Percentiles rank a stretch among this genome's conserved stretches.
Conservation (phyloP, 257 asterid genomes). For the Solanum tarapatanum region DNA sequence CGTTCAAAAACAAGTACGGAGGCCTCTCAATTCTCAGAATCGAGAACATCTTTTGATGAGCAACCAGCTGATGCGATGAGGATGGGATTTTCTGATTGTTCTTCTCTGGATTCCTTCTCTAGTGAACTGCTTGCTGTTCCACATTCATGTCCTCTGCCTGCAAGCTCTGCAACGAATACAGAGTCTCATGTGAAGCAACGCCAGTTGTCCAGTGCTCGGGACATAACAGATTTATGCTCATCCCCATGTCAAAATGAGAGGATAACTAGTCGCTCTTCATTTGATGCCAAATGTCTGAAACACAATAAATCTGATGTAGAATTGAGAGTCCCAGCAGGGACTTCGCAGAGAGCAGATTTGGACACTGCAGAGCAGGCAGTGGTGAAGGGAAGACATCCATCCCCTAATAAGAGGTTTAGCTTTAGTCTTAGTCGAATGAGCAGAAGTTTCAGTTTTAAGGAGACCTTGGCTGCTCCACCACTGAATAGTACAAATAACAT, state of each 20-base stretch:
- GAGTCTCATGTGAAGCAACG: constrained; percentile 11
- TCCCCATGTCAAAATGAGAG: constrained; percentile 10
- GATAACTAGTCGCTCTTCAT: constrained; percentile 13
- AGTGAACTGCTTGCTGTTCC: constrained; percentile 29
- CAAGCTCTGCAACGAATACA: constrained; percentile 1
- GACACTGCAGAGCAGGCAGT: constrained; percentile 22
- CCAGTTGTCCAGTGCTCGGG: constrained; percentile 10
- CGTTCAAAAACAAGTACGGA: constrained; percentile 19
- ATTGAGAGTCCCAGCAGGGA: constrained; percentile 18
- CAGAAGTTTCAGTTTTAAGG: constrained; percentile 87
- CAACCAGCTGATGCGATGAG: constrained; percentile 22
- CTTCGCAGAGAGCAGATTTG: constrained; percentile 19
- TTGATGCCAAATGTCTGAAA: constrained; percentile 16
- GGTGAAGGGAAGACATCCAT: constrained; percentile 48
- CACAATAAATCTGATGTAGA: constrained; percentile 16
- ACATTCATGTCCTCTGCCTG: constrained; percentile 56
- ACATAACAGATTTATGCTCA: constrained; percentile 11
- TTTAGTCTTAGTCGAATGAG: constrained; percentile 60
- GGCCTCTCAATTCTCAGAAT: constrained; percentile 35
- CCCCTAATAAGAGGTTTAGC: constrained; percentile 69
- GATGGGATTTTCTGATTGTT: constrained; percentile 35
- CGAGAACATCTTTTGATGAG: constrained; percentile 29
- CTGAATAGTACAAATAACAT: constrained; percentile 21
- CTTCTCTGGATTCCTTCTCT: constrained; percentile 31
- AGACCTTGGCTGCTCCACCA: constrained; percentile 40